Evolutionary conservation across 352 stramenopile species (phyloP).

Genomic region (Phytophthora foliorum): DNA sequence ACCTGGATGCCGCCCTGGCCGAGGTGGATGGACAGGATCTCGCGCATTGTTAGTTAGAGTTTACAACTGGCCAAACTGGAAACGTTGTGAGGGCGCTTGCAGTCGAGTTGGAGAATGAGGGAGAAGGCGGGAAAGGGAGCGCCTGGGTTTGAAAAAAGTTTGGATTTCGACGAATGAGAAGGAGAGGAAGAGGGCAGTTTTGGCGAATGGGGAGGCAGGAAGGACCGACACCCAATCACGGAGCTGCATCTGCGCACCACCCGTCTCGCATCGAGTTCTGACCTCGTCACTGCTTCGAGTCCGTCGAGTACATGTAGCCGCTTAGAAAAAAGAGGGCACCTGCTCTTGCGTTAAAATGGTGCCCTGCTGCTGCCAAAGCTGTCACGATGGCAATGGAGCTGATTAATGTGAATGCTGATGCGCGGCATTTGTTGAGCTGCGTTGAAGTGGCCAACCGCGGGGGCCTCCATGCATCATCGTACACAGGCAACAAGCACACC

Average conservation of each 20-base stretch:
- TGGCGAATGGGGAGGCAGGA: constrained; percentile 4
- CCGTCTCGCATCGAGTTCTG: constrained; percentile 1
- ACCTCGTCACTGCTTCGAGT: constrained; percentile 11
- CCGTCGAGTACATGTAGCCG: too few species aligned
- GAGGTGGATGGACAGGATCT: constrained; percentile 98
- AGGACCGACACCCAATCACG: not conserved
- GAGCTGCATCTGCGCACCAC: constrained; percentile 1
- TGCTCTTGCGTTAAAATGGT: too few species aligned
- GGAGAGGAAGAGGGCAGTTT: not conserved
- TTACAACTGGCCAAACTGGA: too few species aligned
- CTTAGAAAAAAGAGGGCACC: too few species aligned
- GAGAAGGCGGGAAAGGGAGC: constrained; percentile 30
- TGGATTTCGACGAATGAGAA: constrained; percentile 20
- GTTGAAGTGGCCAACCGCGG: too few species aligned
- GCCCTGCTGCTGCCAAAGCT: too few species aligned
- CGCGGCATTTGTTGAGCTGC: too few species aligned
- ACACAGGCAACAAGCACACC: not conserved
- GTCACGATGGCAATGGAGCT: too few species aligned
- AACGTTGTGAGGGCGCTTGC: constrained; percentile 45
- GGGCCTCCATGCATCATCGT: not conserved
- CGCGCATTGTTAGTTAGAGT: constrained; percentile 90
- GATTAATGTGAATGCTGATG: too few species aligned
- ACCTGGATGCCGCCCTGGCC: constrained; percentile 91
- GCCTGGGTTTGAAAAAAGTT: constrained; percentile 25
- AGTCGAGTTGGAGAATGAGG: constrained; percentile 42